Evolutionary conservation across 805 yeast genomes (phyloP).

Genomic region (Brettanomyces bruxellensis): DNA sequence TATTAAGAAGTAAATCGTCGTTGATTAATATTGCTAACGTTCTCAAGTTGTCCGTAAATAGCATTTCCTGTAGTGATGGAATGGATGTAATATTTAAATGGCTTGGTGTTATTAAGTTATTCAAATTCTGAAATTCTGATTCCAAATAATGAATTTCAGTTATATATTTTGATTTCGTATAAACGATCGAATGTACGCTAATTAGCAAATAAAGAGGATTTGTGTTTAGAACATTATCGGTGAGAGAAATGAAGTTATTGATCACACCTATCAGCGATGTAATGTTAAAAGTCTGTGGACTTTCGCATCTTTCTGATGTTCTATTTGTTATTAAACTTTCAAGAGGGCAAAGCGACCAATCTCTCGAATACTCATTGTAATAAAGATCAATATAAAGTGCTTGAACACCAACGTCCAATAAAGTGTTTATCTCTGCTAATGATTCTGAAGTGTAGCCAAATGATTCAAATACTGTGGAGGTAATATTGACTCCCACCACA

Average conservation of each 20-base stretch:
- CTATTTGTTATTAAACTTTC: conserved; percentile 24
- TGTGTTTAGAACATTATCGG: conserved; percentile 39
- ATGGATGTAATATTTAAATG: neutral
- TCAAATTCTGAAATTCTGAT: neutral
- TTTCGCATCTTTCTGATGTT: conserved; percentile 7
- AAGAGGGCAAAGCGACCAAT: conserved; percentile 51
- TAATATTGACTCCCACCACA: conserved; percentile 30
- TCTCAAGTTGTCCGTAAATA: conserved; percentile 27
- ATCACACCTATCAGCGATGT: conserved; percentile 22
- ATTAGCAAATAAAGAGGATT: conserved; percentile 33
- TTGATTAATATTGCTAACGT: conserved; percentile 28
- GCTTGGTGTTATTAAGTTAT: conserved; percentile 3
- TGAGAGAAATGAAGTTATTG: conserved; percentile 25
- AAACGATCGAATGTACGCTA: conserved; percentile 22
- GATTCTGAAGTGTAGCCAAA: conserved; percentile 26
- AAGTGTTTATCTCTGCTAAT: conserved; percentile 15
- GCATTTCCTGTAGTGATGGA: conserved; percentile 15
- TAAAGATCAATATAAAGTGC: conserved; percentile 45
- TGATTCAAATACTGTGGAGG: conserved; percentile 22
- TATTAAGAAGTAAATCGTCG: conserved; percentile 17
- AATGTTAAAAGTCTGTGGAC: conserved; percentile 12
- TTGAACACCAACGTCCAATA: conserved; percentile 38
- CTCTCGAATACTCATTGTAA: conserved; percentile 36
- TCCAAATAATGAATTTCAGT: conserved; percentile 8
- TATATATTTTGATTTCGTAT: neutral